Evolutionary conservation across 2,329 filamentous ascomycete species (phyloP).

Genomic region (Teratosphaeria pseudoeucalypti): DNA sequence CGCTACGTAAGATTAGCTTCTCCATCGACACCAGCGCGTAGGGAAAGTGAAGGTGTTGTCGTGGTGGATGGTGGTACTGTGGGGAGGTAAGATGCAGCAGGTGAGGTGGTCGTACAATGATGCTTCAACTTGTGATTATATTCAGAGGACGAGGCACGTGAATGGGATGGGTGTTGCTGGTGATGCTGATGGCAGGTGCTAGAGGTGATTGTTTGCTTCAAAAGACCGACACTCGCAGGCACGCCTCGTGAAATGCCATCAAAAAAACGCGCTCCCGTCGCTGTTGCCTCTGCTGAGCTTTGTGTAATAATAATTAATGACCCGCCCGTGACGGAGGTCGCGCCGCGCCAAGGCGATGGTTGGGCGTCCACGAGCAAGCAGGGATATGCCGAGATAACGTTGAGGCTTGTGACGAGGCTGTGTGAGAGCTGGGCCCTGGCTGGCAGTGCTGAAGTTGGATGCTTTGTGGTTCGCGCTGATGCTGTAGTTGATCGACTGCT

Average conservation of each 20-base stretch:
- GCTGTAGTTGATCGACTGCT: neutral
- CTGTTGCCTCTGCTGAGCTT: neutral
- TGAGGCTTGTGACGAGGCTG: neutral
- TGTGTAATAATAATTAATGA: neutral
- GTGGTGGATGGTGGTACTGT: neutral
- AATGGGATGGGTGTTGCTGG: neutral
- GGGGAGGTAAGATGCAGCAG: neutral
- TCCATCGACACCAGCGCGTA: constrained; percentile 9
- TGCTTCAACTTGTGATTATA: neutral
- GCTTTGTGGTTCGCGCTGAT: neutral
- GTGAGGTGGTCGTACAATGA: neutral
- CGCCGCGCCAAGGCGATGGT: neutral
- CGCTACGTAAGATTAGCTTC: constrained; percentile 16
- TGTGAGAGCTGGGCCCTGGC: neutral
- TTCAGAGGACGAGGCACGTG: neutral
- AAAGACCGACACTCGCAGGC: neutral
- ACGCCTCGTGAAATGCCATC: neutral
- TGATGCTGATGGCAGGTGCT: neutral
- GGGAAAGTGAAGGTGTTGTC: neutral
- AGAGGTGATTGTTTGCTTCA: neutral
- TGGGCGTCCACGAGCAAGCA: neutral
- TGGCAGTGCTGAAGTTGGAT: neutral
- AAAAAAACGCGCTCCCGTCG: neutral
- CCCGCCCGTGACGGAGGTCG: neutral
- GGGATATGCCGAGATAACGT: neutral